Conservation (phyloP, 495 filamentous ascomycete species). For the Emericellopsis terricola region DNA sequence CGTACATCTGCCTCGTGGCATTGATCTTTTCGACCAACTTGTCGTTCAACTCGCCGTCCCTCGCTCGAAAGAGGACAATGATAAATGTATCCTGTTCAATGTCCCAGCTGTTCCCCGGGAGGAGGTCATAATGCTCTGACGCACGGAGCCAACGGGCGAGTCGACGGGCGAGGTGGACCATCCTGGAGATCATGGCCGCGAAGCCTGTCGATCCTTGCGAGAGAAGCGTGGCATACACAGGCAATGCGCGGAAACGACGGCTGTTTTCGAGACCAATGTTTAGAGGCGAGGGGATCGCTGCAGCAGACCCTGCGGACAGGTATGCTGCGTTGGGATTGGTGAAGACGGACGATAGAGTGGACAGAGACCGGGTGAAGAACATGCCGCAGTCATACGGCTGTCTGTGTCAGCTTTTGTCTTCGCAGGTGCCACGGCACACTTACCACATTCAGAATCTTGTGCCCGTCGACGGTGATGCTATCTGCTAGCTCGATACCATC, state of each 20-base stretch:
- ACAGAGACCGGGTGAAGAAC: constrained; percentile 52
- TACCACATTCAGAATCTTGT: constrained; percentile 84
- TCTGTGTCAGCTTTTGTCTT: constrained; percentile 1
- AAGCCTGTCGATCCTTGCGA: constrained; percentile 60
- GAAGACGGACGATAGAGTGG: constrained; percentile 44
- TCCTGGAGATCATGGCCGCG: constrained; percentile 47
- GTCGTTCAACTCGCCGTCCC: constrained; percentile 44
- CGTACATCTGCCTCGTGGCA: constrained; percentile 54
- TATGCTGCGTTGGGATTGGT: constrained; percentile 79
- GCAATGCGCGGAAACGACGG: constrained; percentile 72
- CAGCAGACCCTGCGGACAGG: constrained; percentile 28
- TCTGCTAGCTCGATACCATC: constrained; percentile 70
- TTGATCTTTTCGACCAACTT: constrained; percentile 55
- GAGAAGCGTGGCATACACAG: constrained; percentile 67
- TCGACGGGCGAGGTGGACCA: constrained; percentile 49
- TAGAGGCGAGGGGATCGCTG: constrained; percentile 54
- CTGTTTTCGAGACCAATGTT: constrained; percentile 89
- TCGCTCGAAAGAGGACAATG: constrained; percentile 66
- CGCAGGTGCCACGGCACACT: constrained; percentile 8
- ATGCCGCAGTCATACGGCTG: constrained; percentile 85
- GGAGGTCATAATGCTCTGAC: constrained; percentile 39
- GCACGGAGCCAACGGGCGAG: constrained; percentile 44
- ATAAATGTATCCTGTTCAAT: constrained; percentile 38
- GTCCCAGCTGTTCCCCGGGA: constrained; percentile 27
- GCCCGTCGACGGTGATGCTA: constrained; percentile 70